A percentile compares a stretch with the other conserved stretches of the same genome.
Evolutionary conservation across 2,329 filamentous ascomycete species (phyloP).

Genomic region (Furcasterigmium sp.): DNA sequence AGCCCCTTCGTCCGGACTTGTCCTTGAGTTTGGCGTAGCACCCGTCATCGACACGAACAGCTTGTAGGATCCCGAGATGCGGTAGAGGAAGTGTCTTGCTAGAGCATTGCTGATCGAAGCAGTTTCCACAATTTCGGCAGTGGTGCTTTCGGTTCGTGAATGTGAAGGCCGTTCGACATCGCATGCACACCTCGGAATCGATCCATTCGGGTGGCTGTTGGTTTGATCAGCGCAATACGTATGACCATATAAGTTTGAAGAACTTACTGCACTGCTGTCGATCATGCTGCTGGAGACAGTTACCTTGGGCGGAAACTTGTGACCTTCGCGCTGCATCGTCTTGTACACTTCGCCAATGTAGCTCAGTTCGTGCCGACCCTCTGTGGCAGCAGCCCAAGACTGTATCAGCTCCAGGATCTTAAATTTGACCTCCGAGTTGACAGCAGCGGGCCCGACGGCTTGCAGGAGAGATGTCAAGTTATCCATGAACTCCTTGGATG

Average conservation of each 20-base stretch:
- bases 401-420: constrained; percentile 95
- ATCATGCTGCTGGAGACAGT: constrained; percentile 95
- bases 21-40: constrained; percentile 87
- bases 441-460: constrained; percentile 64
- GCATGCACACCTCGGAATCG: constrained; percentile 98
- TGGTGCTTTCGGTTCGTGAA: constrained; percentile 99
- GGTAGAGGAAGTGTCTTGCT: constrained; percentile 83
- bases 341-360: constrained; percentile 90
- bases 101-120: constrained; percentile 94
- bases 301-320: constrained; percentile 80
- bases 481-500: constrained; percentile 97
- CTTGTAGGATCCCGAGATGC: constrained; percentile 84
- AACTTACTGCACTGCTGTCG: constrained; percentile 84
- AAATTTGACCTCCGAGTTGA: constrained; percentile 78
- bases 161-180: constrained; percentile 89
- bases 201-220: constrained; percentile 90
- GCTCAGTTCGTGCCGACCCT: constrained; percentile 73
- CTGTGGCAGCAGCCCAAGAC: constrained; percentile 84
- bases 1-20: constrained; percentile 48
- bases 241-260: not conserved
- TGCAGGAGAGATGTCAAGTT: constrained; percentile 88
- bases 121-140: constrained; percentile 95
- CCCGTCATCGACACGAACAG: constrained; percentile 92
- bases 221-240: not conserved
- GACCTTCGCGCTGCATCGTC: constrained; percentile 77